Percentiles rank a stretch among this genome's conserved stretches.
Conservation (phyloP, 345 rosid genomes). For the Rhodamnia argentea region DNA sequence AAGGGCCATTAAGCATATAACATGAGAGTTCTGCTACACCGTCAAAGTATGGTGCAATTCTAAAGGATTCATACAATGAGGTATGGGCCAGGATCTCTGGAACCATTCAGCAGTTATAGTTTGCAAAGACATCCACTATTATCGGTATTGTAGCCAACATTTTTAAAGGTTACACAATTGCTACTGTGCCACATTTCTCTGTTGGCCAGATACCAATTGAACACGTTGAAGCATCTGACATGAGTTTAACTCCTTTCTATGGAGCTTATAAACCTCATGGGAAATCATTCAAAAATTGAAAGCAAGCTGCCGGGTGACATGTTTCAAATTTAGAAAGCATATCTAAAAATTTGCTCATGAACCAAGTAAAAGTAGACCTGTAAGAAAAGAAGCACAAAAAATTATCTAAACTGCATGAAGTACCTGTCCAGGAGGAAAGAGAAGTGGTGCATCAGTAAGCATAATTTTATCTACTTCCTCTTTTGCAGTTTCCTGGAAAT, state of each 20-base stretch:
- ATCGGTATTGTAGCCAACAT: not conserved
- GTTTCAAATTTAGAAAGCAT: not conserved
- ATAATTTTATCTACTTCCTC: conserved; percentile 70
- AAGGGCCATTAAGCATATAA: not conserved
- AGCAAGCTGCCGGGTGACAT: not conserved
- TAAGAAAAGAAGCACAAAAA: not conserved
- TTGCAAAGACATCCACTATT: not conserved
- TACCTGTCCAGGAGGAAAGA: conserved; percentile 95
- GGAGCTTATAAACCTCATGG: not conserved
- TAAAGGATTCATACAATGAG: not conserved
- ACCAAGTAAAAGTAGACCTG: not conserved
- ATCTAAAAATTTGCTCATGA: not conserved
- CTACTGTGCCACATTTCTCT: not conserved
- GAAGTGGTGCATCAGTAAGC: conserved; percentile 91
- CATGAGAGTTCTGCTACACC: not conserved
- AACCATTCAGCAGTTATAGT: not conserved
- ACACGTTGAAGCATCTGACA: not conserved
- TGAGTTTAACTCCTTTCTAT: not conserved
- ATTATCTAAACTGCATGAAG: not conserved
- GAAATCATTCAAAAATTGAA: not conserved
- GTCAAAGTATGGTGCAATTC: not conserved
- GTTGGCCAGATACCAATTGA: not conserved
- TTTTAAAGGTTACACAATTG: not conserved
- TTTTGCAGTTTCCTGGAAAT: conserved; percentile 53
- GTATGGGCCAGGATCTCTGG: not conserved